A percentile compares a stretch with the other conserved stretches of the same genome.
phyloP scores from a whole-genome alignment of 2,329 filamentous ascomycete genomes.

The Fusarium equiseti region DNA sequence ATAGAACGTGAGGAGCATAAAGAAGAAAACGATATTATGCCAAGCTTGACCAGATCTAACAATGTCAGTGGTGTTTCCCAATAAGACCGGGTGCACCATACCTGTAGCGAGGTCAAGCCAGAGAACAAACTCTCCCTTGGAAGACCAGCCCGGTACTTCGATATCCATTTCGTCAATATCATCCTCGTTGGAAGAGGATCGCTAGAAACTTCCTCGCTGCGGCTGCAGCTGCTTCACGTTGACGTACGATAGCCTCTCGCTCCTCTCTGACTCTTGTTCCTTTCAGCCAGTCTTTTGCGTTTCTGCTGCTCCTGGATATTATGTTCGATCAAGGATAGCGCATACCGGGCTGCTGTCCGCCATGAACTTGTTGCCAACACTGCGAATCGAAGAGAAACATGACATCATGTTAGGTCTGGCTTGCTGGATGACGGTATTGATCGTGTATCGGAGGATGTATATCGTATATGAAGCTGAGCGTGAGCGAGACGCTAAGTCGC shows the following conservation, averaged over 20 bases:
- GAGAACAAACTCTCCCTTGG: conserved; percentile 93
- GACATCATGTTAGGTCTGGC: conserved; percentile 98
- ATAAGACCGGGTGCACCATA: conserved; percentile 55
- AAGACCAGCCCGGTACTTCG: conserved; percentile 95
- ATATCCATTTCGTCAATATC: conserved; percentile 93
- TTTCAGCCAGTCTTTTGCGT: conserved; percentile 73
- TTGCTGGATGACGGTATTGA: conserved; percentile 85
- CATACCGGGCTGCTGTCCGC: conserved; percentile 83
- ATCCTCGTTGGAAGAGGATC: conserved; percentile 73
- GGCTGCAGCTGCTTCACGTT: conserved; percentile 61
- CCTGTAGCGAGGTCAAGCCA: conserved; percentile 86
- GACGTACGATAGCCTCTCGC: conserved; percentile 64
- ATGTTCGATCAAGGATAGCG: conserved; percentile 81
- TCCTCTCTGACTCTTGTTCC: conserved; percentile 74
- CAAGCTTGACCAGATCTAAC: conserved; percentile 87
- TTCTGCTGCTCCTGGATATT: conserved; percentile 82
- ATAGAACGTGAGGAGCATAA: conserved; percentile 92
- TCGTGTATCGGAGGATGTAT: conserved; percentile 83
- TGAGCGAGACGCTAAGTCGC: conserved; percentile 81
- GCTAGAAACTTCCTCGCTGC: conserved; percentile 68
- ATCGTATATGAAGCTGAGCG: conserved; percentile 84
- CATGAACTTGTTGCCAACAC: conserved; percentile 83
- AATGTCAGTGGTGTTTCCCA: conserved; percentile 30
- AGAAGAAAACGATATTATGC: conserved; percentile 90
- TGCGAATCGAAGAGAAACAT: conserved; percentile 99